These are phyloP conservation scores for Coleophoma crateriformis DNA, from an alignment of 2,329 filamentous ascomycete genomes.

Conservation along the genomic window DNA sequence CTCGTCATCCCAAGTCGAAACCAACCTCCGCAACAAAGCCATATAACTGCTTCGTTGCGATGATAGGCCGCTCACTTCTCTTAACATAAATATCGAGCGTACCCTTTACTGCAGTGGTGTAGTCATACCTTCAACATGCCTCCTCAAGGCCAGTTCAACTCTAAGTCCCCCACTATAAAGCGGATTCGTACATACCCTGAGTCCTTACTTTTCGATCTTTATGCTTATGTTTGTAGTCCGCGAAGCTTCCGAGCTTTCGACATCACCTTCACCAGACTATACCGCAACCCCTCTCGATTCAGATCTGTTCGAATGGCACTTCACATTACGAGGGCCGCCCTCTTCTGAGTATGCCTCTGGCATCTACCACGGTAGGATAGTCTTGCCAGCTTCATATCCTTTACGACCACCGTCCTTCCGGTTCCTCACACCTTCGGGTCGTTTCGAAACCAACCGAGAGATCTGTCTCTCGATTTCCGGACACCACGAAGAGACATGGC, in stretches of 20 bases:
- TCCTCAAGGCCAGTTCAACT: slow-evolving; percentile 43
- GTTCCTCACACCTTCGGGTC: slow-evolving; percentile 84
- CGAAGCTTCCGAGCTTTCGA: slow-evolving; percentile 83
- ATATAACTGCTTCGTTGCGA: too few relatives aligned
- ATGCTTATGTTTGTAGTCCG: slow-evolving; percentile 51
- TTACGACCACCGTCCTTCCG: slow-evolving; percentile 92
- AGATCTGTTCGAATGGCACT: slow-evolving; percentile 98
- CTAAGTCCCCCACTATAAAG: slow-evolving; percentile 78
- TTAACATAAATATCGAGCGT: too few relatives aligned
- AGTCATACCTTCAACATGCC: background rate
- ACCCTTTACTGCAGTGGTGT: too few relatives aligned
- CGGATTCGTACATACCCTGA: slow-evolving; percentile 60
- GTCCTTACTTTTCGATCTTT: slow-evolving; percentile 4
- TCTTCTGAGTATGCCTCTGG: slow-evolving; percentile 56
- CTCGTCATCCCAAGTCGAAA: too few relatives aligned
- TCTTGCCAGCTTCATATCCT: slow-evolving; percentile 84
- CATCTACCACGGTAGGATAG: slow-evolving; percentile 93
- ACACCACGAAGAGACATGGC: slow-evolving; percentile 98
- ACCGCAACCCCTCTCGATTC: slow-evolving; percentile 74
- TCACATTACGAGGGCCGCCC: slow-evolving; percentile 88
- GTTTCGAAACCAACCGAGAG: slow-evolving; percentile 94
- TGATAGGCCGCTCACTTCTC: too few relatives aligned
- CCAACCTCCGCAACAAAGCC: too few relatives aligned
- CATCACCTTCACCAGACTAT: slow-evolving; percentile 77
- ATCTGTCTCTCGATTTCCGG: slow-evolving; percentile 93